Base-by-base conservation (phyloP, 2,329 filamentous ascomycete genomes). In the Exophiala xenobiotica region DNA sequence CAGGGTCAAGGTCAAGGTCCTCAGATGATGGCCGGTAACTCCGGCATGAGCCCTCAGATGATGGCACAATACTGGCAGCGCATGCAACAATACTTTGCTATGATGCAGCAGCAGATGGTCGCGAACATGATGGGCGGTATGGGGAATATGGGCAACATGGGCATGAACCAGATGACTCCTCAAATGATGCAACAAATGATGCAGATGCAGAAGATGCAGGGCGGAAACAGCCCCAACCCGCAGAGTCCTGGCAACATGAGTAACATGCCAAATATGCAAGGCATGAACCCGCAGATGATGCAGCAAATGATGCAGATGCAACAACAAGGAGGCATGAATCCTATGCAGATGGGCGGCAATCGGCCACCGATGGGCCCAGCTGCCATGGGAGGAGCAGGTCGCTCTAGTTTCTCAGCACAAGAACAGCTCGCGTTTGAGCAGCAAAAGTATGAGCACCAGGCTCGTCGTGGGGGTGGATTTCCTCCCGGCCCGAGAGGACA, bases 1-100 rank as follows among this genome's bases (percentile, higher is more conserved):
- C 65, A 66, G 45, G 61, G 64, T 20, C 65, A 65, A 44, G 61
- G 64, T 20, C 65, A 65, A 37, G 40, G 23, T 39, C 24, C 31
- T 2, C 54, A 53, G 18, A 57, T 59, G 54, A 64, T 59, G 49
- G 68, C 66, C 39, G 61, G 55, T 20, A 67, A 70, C 59, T 68
- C 77, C 45, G 86, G 87, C 57, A 95, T 97, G 88, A 95, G 88
- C 16, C 92, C 92, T 0, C 90, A 96, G 65, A 86, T 95, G 77
- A 96, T 97, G 90, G 93, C 93, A 2, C 91, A 96, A 69, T 96
- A 97, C 73, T 95, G 93, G 83, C 90, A 96, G 69, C 84, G 91
- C 41, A 97, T 99, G 92, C 93, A 99, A 71, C 89, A 96, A 68
- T 96, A 95, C 72, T 95, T 96, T 70, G 79, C 86, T 51, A 85